Conservation (phyloP, 1,284 basidiomycete species). For the Thelephora terrestris region DNA sequence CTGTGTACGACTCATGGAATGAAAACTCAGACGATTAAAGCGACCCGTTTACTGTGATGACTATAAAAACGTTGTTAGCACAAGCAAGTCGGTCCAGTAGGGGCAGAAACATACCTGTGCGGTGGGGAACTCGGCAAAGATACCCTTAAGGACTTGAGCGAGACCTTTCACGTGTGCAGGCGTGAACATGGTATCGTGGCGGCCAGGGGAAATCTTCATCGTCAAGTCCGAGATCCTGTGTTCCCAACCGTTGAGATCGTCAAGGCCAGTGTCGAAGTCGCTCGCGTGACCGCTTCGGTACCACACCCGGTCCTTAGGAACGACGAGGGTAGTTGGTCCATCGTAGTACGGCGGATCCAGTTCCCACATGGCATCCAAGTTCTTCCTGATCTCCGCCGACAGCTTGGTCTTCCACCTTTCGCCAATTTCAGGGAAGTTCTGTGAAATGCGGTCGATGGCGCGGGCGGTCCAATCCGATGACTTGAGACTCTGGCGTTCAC, state of each 20-base stretch:
- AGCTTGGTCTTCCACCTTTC: constrained; percentile 21
- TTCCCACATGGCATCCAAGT: constrained; percentile 22
- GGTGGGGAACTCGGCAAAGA: constrained; percentile 2
- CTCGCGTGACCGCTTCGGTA: constrained; percentile 15
- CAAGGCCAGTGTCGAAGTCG: constrained; percentile 21
- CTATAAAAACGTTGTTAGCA: too few species aligned
- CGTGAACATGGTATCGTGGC: constrained; percentile 22
- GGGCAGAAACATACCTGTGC: neutral
- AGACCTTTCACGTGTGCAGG: constrained; percentile 22
- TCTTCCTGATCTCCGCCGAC: constrained; percentile 19
- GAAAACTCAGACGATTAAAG: too few species aligned
- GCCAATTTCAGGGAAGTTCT: constrained; percentile 21
- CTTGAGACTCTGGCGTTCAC: constrained; percentile 18
- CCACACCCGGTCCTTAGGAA: constrained; percentile 22
- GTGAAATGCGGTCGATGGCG: constrained; percentile 20
- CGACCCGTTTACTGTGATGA: too few species aligned
- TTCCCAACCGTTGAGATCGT: constrained; percentile 24
- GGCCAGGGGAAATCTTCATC: constrained; percentile 17
- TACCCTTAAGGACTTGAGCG: constrained; percentile 18
- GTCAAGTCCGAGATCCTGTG: constrained; percentile 15
- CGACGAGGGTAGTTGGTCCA: constrained; percentile 17
- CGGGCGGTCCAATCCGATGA: constrained; percentile 21
- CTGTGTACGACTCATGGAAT: too few species aligned
- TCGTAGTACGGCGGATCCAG: constrained; percentile 18
- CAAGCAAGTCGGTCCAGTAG: too few species aligned